Evolutionary conservation across 2,329 filamentous ascomycete species (phyloP), one percentile per base, ranked within the genome.

Genomic region (Claviceps cyperi): DNA sequence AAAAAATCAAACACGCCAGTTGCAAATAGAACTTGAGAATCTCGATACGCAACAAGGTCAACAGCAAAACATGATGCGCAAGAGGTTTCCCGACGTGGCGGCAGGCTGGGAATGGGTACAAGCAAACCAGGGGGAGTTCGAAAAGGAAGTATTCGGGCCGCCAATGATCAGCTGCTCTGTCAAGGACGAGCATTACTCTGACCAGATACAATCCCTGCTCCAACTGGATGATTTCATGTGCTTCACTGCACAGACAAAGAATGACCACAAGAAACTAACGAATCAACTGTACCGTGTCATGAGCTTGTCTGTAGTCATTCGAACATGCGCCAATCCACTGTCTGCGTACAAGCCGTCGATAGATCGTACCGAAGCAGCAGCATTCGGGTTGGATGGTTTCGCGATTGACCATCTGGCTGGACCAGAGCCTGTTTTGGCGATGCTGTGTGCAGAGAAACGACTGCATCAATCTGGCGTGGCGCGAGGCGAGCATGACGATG

Each of bases 41-140:
- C 72, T 95, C 14, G 75, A 87, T 47, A 91, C 87, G 1, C 78
- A 85, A 57, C 74, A 81, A 52, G 90, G 89, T 5, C 84, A 86
- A 59, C 83, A 87, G 56, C 70, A 84, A 50, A 78, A 68, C 46
- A 79, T 83, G 55, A 74, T 98, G 50, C 72, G 71, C 48, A 72
- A 62, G 5, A 15, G 75, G 0, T 84, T 82, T 11, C 62, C 62
- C 0, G 85, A 96, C 51, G 79, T 84, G 2, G 76, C 76, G 11
- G 70, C 62, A 55, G 88, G 82, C 2, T 95, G 87, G 81, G 73
- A 81, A 41, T 98, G 91, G 90, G 75, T 97, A 48, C 76, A 86
- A 60, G 64, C 79, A 2, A 80, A 98, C 61, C 75, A 75, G 52
- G 62, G 74, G 50, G 65, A 76, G 46, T 92, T 96, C 55, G 77